Percentiles rank a stretch among this genome's conserved stretches.
Conservation (phyloP, 2,329 filamentous ascomycete genomes). For the Fusarium praegraminearum region DNA sequence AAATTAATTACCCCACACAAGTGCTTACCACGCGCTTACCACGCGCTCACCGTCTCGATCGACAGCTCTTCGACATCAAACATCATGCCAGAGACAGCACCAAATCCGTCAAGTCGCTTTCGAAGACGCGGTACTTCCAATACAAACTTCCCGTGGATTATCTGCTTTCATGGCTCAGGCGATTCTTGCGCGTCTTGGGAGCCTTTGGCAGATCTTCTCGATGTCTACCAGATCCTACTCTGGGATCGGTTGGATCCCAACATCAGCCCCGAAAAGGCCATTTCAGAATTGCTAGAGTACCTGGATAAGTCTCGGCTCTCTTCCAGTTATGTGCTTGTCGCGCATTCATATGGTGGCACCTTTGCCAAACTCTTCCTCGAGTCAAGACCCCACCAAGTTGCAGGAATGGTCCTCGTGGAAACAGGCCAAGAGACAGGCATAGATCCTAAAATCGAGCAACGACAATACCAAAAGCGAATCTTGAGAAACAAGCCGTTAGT, state of each 20-base stretch:
- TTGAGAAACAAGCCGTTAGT: conserved; percentile 32
- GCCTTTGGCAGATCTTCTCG: conserved; percentile 15
- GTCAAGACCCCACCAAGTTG: conserved; percentile 19
- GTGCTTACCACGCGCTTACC: background rate
- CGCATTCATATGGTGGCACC: conserved; percentile 41
- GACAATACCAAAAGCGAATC: conserved; percentile 28
- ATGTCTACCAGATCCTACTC: conserved; percentile 22
- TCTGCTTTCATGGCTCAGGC: conserved; percentile 42
- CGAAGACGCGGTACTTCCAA: background rate
- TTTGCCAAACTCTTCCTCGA: conserved; percentile 37
- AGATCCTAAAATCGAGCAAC: conserved; percentile 19
- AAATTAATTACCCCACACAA: background rate
- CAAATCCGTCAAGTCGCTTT: background rate
- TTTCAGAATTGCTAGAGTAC: background rate
- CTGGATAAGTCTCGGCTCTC: background rate
- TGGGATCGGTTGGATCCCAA: conserved; percentile 26
- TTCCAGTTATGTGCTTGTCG: conserved; percentile 23
- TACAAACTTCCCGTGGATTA: conserved; percentile 19
- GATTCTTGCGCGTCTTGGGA: conserved; percentile 38
- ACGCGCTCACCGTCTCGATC: background rate
- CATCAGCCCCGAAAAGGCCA: background rate
- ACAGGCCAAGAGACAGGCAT: conserved; percentile 41
- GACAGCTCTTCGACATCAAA: background rate
- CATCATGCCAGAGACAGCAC: background rate
- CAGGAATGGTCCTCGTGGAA: conserved; percentile 40